These are phyloP conservation scores for Ploettnerulaceae sp. DNA, from an alignment of 2,329 filamentous ascomycete genomes.

Conservation along the genomic window DNA sequence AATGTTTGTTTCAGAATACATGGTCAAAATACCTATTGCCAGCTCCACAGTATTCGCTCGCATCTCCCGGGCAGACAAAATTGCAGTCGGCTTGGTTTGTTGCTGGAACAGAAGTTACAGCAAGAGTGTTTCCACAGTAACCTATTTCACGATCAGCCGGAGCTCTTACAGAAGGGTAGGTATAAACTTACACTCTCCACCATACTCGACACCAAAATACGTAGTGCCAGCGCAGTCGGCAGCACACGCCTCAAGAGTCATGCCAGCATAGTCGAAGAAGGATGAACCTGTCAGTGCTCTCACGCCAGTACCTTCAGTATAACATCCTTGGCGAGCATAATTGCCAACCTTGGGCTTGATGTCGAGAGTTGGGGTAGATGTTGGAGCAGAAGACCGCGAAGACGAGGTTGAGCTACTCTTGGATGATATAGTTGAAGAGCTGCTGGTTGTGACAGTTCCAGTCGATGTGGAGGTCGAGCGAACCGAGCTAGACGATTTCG, in stretches of 20 bases:
- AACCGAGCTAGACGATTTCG: not conserved
- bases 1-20: too few species aligned
- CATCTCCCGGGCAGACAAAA: conserved; percentile 30
- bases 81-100: conserved; percentile 22
- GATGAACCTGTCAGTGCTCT: conserved; percentile 39
- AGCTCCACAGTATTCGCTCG: conserved; percentile 35
- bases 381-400: conserved; percentile 28
- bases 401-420: conserved; percentile 1
- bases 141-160: conserved; percentile 13
- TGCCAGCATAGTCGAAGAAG: conserved; percentile 18
- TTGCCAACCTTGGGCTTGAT: conserved; percentile 39
- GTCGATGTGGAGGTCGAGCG: not conserved
- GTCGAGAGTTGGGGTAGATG: conserved; percentile 44
- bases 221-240: conserved; percentile 24
- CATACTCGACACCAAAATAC: conserved; percentile 31
- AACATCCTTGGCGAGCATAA: conserved; percentile 44
- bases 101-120: conserved; percentile 20
- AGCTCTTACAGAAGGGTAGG: not conserved
- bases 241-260: conserved; percentile 31
- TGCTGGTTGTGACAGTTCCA: too few species aligned
- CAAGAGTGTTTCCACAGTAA: conserved; percentile 28
- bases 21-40: too few species aligned
- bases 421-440: not conserved
- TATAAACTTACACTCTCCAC: conserved; percentile 26
- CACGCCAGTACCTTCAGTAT: conserved; percentile 41